Conservation (phyloP, 2,329 filamentous ascomycete genomes). For the Pyricularia sp. region DNA sequence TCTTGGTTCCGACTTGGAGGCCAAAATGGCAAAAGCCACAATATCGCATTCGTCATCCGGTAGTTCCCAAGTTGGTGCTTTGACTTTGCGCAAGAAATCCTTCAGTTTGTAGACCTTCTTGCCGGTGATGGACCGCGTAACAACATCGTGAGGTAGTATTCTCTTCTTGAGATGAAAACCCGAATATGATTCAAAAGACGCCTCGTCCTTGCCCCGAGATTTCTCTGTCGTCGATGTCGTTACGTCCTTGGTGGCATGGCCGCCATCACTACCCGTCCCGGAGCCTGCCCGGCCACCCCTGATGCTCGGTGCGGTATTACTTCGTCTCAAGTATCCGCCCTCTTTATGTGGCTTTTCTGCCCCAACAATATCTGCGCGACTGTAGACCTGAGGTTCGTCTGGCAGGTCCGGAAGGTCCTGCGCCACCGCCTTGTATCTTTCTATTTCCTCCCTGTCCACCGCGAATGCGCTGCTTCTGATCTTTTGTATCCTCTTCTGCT, state of each 20-base stretch:
- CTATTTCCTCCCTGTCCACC: slow-evolving; percentile 44
- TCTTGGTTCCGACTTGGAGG: slow-evolving; percentile 74
- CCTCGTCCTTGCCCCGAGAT: slow-evolving; percentile 23
- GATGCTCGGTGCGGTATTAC: slow-evolving; percentile 26
- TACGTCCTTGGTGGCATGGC: slow-evolving; percentile 6
- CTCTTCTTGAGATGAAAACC: slow-evolving; percentile 71
- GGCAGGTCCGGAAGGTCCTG: slow-evolving; percentile 38
- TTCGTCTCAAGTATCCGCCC: slow-evolving; percentile 24
- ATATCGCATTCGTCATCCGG: slow-evolving; percentile 78
- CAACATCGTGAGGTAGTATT: slow-evolving; percentile 65
- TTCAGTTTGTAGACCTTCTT: slow-evolving; percentile 71
- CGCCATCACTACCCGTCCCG: not conserved
- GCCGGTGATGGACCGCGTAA: slow-evolving; percentile 63
- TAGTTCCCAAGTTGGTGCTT: slow-evolving; percentile 67
- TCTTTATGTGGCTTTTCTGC: slow-evolving; percentile 8
- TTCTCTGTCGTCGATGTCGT: slow-evolving; percentile 9
- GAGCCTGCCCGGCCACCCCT: not conserved
- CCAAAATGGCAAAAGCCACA: slow-evolving; percentile 78
- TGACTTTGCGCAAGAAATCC: slow-evolving; percentile 68
- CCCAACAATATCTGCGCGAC: slow-evolving; percentile 48
- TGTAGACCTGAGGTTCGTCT: slow-evolving; percentile 38
- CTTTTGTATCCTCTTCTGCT: slow-evolving; percentile 37
- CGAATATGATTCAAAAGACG: slow-evolving; percentile 75
- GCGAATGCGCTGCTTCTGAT: slow-evolving; percentile 43
- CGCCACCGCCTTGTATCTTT: slow-evolving; percentile 44